These are phyloP conservation scores for Alternaria angustiovoidea DNA, from an alignment of 2,329 filamentous ascomycete species.

Conservation along the genomic window DNA sequence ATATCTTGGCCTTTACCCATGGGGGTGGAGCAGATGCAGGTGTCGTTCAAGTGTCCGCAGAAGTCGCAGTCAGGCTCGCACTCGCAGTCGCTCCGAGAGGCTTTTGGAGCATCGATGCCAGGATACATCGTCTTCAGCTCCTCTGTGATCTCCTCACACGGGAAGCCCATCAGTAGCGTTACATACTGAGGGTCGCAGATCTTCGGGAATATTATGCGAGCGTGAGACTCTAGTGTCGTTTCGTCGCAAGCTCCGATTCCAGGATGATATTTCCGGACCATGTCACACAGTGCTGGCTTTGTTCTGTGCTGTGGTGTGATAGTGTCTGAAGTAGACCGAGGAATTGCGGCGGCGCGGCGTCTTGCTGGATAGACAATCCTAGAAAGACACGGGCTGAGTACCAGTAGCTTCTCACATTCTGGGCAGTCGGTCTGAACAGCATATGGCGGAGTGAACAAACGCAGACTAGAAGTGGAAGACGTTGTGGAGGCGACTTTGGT, in stretches of 20 bases:
- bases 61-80: not conserved
- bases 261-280: slow-evolving; percentile 12
- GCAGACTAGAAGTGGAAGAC: not conserved
- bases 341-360: not conserved
- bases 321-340: not conserved
- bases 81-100: not conserved
- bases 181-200: slow-evolving; percentile 9
- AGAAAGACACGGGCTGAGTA: slow-evolving; percentile 11
- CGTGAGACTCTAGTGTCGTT: not conserved
- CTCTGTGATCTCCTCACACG: slow-evolving; percentile 6
- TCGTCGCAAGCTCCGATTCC: slow-evolving; percentile 7
- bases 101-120: not conserved
- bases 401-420: not conserved
- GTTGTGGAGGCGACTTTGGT: not conserved
- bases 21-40: not conserved
- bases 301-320: not conserved
- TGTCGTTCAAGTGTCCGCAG: not conserved
- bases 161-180: slow-evolving; percentile 4
- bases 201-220: slow-evolving; percentile 1
- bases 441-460: slow-evolving; percentile 1
- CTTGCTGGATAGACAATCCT: slow-evolving; percentile 10
- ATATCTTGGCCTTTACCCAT: not conserved
- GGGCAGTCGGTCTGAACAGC: not conserved
- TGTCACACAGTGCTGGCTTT: slow-evolving; percentile 7
- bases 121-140: slow-evolving; percentile 2